Base-by-base conservation (phyloP, 2,329 filamentous ascomycete genomes). In the Sarocladium brachiariae region DNA sequence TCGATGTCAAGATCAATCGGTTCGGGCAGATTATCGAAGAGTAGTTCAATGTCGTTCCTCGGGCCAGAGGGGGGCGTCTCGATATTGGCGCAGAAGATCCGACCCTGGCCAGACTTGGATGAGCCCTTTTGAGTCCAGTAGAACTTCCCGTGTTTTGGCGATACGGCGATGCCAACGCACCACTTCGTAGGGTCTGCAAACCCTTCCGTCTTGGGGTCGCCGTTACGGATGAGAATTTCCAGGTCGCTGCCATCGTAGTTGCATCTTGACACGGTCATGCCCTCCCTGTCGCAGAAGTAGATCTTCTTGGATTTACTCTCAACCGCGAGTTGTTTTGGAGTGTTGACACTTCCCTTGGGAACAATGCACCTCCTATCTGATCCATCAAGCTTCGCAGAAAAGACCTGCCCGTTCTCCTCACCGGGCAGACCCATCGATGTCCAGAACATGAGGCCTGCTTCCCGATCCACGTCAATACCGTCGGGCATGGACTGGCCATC, bases 71-170 rank as follows among this genome's bases (percentile, higher is more conserved):
- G 8, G 0, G 69, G 68, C 3, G 67, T 66, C 1, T 69, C 58
- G 0, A 80, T 63, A 14, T 63, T 59, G 0, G 79, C 77, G 4
- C 67, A 63, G 58, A 78, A 77, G 38, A 84, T 80, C 3, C 73
- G 68, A 0, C 80, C 80, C 35, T 69, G 58, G 1, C 61, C 63
- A 0, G 66, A 70, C 59, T 82, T 83, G 2, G 71, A 69, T 0
- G 68, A 63, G 0, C 80, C 80, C 56, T 83, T 83, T 49, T 83
- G 79, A 0, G 75, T 78, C 80, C 80, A 84, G 66, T 76, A 83
- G 41, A 83, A 66, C 37, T 71, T 69, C 13, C 70, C 68, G 1
- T 63, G 61, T 0, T 60, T 52, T 0, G 63, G 62, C 2, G 71
- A 70, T 0, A 83, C 65, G 0, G 73, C 61, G 34, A 84, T 69